Base-by-base conservation (phyloP, 2,329 filamentous ascomycete species). In the Scorias spongiosa region DNA sequence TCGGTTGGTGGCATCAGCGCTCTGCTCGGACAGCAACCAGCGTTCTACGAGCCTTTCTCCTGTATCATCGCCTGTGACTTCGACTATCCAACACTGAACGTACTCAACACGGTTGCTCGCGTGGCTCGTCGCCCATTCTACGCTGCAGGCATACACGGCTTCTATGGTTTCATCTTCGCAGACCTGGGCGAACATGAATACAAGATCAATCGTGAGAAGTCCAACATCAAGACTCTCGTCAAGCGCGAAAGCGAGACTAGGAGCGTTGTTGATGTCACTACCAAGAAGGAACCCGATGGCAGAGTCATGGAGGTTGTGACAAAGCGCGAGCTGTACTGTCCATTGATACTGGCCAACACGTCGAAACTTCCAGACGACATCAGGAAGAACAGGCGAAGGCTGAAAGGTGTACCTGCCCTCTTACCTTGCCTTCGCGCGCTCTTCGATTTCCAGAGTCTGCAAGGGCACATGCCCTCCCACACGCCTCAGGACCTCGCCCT, bases 131-230 rank as follows among this genome's bases (percentile, higher is more conserved):
- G 78, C 40, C 80, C 87, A 10, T 95, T 95, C 63, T 98, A 98
- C 64, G 86, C 86, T 9, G 84, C 87, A 30, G 81, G 80, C 42
- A 77, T 82, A 2, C 85, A 95, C 59, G 91, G 91, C 41, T 75
- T 94, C 60, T 96, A 93, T 61, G 91, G 91, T 44, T 98, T 85
- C 66, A 83, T 94, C 51, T 98, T 98, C 61, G 83, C 84, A 46
- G 91, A 98, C 61, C 73, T 98, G 17, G 86, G 94, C 53, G 75
- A 80, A 55, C 91, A 98, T 62, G 80, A 88, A 55, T 98, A 86
- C 58, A 78, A 91, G 47, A 81, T 98, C 48, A 81, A 93, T 66
- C 80, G 91, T 45, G 78, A 85, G 48, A 80, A 81, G 49, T 80
- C 83, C 46, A 96, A 96, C 57, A 67, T 84, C 10, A 59, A 75